Base-by-base conservation (phyloP, 768 basidiomycete species). In the Termitomyces sp. region DNA sequence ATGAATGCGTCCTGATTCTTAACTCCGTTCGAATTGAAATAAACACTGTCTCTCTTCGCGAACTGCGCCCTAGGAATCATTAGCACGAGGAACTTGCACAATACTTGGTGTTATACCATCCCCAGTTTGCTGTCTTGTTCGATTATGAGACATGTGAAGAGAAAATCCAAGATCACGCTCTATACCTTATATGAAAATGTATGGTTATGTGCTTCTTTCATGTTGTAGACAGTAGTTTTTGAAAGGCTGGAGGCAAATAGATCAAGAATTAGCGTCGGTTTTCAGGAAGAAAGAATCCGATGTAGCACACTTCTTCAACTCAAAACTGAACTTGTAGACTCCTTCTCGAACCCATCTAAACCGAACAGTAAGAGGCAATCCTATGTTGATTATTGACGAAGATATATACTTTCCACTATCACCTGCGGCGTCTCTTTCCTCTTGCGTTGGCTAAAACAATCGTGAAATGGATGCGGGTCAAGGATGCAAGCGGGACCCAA, bases 301-400 rank as follows among this genome's bases (percentile, higher is more conserved):
- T n/a, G 27, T 21, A 9, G 35, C 63, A 61, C 61, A 85, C 89
- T 82, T 88, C 65, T 83, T 81, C 61, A 94, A 74, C 65, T 93
- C 91, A 62, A 94, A 93, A 58, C 80, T 84, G 68, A 94, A 94
- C 64, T 85, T 91, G 73, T 83, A 94, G n/a, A 87, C 72, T 1
- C 91, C 91, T 56, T 91, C 88, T 16, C 92, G 81, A n/a, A 80
- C 70, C 91, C 91, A 94, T 73, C 88, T 92, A 28, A 12, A 55
- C 19, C 28, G 17, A 40, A 39, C 17, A 32, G 43, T 44, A 17
- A 32, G 45, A 48, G 52, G 47, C 25, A 35, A 50, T 19, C 35
- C 37, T 28, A 12, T n/a, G n/a, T 30, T 35, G 3, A 47, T 37
- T n/a, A 47, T 34, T 11, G 17, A 30, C 8, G 11, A 6, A 39